A percentile compares a stretch with the other conserved stretches of the same genome.
Evolutionary conservation across 2,329 filamentous ascomycete species (phyloP).

Genomic region (Fusarium drepaniforme): DNA sequence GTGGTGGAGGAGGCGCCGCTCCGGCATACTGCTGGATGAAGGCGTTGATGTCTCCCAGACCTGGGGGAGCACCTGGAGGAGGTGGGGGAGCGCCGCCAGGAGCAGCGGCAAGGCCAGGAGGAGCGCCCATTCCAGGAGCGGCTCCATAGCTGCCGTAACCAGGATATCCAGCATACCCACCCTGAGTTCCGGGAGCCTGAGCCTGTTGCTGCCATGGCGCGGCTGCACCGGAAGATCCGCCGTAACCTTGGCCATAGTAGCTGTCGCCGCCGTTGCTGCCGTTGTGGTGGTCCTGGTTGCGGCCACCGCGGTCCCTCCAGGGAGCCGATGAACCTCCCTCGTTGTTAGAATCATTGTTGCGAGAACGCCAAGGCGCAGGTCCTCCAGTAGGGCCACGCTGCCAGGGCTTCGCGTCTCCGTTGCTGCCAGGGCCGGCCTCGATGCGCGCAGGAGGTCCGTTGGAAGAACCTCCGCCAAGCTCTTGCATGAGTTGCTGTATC

Average conservation of each 20-base stretch:
- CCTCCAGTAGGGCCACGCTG: conserved; percentile 87
- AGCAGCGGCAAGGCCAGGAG: conserved; percentile 56
- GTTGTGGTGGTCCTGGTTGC: conserved; percentile 56
- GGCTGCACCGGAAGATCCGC: conserved; percentile 44
- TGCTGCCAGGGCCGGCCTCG: conserved; percentile 80
- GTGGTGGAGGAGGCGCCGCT: conserved; percentile 68
- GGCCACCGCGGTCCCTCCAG: conserved; percentile 73
- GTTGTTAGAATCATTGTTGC: conserved; percentile 64
- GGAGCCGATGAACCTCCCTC: conserved; percentile 65
- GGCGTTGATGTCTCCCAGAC: conserved; percentile 70
- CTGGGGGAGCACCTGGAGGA: conserved; percentile 61
- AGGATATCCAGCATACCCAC: conserved; percentile 68
- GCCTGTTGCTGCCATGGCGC: conserved; percentile 70
- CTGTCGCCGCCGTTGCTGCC: conserved; percentile 43
- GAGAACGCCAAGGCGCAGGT: conserved; percentile 82
- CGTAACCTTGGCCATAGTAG: conserved; percentile 48
- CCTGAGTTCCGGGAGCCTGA: conserved; percentile 62
- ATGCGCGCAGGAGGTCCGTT: conserved; percentile 80
- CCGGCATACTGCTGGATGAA: conserved; percentile 76
- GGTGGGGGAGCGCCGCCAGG: conserved; percentile 61
- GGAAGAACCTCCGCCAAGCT: conserved; percentile 78
- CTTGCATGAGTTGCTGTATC: conserved; percentile 91
- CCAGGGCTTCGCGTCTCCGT: conserved; percentile 83
- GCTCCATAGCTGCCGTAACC: conserved; percentile 64
- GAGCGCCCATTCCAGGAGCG: conserved; percentile 55